Base-by-base conservation (phyloP, 2,329 filamentous ascomycete species). In the Phaeophleospora eucalypticola region DNA sequence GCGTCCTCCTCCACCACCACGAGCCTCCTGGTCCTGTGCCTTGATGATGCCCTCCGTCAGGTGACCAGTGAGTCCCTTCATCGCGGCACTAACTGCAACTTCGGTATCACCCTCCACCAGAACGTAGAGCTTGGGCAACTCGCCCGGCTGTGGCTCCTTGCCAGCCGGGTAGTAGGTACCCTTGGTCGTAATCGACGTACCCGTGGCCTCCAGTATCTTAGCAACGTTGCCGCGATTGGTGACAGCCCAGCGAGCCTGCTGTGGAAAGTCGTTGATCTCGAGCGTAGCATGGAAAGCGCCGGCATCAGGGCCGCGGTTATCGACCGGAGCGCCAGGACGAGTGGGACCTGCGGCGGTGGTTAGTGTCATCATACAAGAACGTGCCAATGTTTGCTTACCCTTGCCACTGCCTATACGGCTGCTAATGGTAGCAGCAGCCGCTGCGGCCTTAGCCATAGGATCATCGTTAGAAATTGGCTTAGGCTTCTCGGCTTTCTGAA, bases 191-290 rank as follows among this genome's bases (percentile, higher is more conserved):
- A 98, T 98, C 4, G 89, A 95, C 1, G 90, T 95, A 34, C 89
- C 91, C 0, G 91, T 96, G 8, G 87, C 81, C 64, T 98, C 93
- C 55, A 98, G 78, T 59, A 98, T 96, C 76, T 97, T 98, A 58
- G 91, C 90, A 47, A 98, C 93, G 63, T 98, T 98, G 29, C 93
- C 97, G 56, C 93, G 83, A 68, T 98, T 98, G 33, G 93, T 98
- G 71, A 98, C 93, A 9, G 89, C 91, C 93, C 93, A 98, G 59
- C 93, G 82, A 54, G 93, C 93, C 76, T 96, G 97, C 68, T 98
- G 93, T 27, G 93, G 93, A 70, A 97, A 97, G 70, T 98, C 93
- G 69, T 98, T 98, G 80, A 98, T 98, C 69, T 97, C 93, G 52
- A 98, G 77, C 3, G 91, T 97, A 14, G 93, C 90, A 67, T 98